Evolutionary conservation across 2,329 filamentous ascomycete species (phyloP), one percentile per base, ranked within the genome.

Genomic region (Fusarium musae): DNA sequence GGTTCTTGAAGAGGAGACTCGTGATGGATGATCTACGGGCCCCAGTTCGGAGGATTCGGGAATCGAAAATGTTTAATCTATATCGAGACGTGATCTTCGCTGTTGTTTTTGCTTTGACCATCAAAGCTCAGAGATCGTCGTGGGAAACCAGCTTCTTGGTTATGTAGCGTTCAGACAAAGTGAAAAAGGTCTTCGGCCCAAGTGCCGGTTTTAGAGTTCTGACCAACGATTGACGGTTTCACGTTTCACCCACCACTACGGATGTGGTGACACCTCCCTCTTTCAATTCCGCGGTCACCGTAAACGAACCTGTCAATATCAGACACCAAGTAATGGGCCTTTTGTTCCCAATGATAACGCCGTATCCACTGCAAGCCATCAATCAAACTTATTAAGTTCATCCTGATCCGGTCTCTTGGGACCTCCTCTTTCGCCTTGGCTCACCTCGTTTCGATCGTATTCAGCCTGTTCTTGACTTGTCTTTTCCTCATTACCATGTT

Each of bases 191-290:
- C 52, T 15, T 56, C 52, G 52, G 52, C 15, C n/a, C 26, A 32
- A 56, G 52, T 56, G 52, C 52, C 52, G 52, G 37, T 23, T 43
- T 56, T 56, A 43, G 26, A 56, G 52, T 56, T 56, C 37, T 58
- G 54, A 34, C 23, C 39, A 58, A 19, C 17, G 15, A 49, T 17
- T 26, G 54, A 49, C 30, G n/a, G 52, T 56, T 56, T 56, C 52
- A 43, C 26, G 37, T 56, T 56, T 56, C 52, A 56, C 52, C 21
- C 52, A 56, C 36, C 52, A 42, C 52, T 37, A 21, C 52, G 43
- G 26, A 32, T 42, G 36, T 5, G 32, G 37, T 43, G 36, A 43
- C 26, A 43, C 52, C 52, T 42, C 26, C 52, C 23, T 54, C 50
- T 54, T 54, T 40, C 50, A 40, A 52, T 54, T 42, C 52, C 52